Conservation (phyloP, 1,284 basidiomycete species). For the Leucoagaricus sp. region DNA sequence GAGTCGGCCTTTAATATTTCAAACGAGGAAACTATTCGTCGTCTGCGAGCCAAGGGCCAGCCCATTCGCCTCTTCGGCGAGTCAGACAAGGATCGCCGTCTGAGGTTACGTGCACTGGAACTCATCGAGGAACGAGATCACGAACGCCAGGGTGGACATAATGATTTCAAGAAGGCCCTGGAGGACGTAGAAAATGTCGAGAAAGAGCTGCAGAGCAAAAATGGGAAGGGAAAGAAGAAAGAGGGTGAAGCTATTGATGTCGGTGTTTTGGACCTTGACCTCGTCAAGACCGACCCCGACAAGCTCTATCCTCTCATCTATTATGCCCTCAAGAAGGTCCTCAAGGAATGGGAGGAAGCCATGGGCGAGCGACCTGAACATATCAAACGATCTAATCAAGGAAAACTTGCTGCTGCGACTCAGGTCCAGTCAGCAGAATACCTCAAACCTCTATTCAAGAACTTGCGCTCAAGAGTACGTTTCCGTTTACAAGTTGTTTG, state of each 20-base stretch:
- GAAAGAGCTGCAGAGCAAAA: conserved; percentile 64
- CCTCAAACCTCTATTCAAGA: conserved; percentile 95
- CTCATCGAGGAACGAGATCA: conserved; percentile 89
- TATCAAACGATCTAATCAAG: conserved; percentile 86
- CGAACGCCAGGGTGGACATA: conserved; percentile 77
- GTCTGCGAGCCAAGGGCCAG: conserved; percentile 89
- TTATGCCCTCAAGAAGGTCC: conserved; percentile 88
- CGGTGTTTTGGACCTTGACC: conserved; percentile 71
- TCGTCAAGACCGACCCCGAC: conserved; percentile 93
- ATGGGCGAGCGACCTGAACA: conserved; percentile 89
- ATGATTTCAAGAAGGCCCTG: conserved; percentile 93
- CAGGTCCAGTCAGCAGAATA: conserved; percentile 97
- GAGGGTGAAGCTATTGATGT: conserved; percentile 51
- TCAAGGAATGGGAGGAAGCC: conserved; percentile 95
- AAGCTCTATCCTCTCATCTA: conserved; percentile 98
- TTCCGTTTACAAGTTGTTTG: conserved; percentile 10
- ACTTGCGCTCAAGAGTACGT: conserved; percentile 81
- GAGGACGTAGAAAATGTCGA: conserved; percentile 90
- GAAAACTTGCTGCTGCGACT: conserved; percentile 92
- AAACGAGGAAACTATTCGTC: conserved; percentile 87
- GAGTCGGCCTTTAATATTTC: conserved; percentile 85
- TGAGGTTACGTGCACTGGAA: conserved; percentile 91
- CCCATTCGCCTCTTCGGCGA: conserved; percentile 96
- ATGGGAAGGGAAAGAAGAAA: conserved; percentile 65
- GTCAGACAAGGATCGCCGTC: conserved; percentile 88